Evolutionary conservation across 441 rosid genomes (phyloP), one percentile per base, ranked within the genome.

Genomic region (Mallotus japonicus): DNA sequence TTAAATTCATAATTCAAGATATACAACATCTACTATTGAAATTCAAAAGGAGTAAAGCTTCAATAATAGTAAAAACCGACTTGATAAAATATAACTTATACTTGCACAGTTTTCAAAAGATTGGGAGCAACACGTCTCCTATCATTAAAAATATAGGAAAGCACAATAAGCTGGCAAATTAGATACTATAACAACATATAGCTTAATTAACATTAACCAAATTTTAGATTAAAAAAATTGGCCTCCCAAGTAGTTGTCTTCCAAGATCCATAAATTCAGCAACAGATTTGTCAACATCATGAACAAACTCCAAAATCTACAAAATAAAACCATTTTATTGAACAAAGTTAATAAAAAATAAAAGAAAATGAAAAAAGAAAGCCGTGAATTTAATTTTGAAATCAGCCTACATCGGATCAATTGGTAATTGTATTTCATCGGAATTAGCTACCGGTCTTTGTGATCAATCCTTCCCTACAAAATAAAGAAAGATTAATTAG

Each of bases 361-460:
- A 55, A 54, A 55, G n/a, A 15, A 22, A 17, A 15, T 59, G 22
- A 16, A 49, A 17, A 12, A 3, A 1, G 53, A 63, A 47, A 14
- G 20, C 12, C 8, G 15, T 58, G 17, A 28, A 28, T 28, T 28
- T 28, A 28, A 28, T 28, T 28, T 95, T 97, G 44, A 91, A 72
- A 34, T 93, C 95, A 17, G 85, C 88, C 57, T 88, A 93, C 90
- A 93, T 86, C 37, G 97, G 97, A 85, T 95, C 99, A 76, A 93
- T 93, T 77, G 95, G 83, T 74, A 95, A 83, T 70, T 95, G 98
- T 55, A 91, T 90, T 78, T 95, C 93, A 68, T 91, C 98, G 22
- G 96, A 87, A 76, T 86, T 85, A 51, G 86, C 84, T 53, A 64
- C 88, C 28, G 83, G 84, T 77, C 99, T n/a, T 84, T 64, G 97